Evolutionary conservation across 2,329 filamentous ascomycete genomes (phyloP).

Genomic region (Ascochyta koolunga): DNA sequence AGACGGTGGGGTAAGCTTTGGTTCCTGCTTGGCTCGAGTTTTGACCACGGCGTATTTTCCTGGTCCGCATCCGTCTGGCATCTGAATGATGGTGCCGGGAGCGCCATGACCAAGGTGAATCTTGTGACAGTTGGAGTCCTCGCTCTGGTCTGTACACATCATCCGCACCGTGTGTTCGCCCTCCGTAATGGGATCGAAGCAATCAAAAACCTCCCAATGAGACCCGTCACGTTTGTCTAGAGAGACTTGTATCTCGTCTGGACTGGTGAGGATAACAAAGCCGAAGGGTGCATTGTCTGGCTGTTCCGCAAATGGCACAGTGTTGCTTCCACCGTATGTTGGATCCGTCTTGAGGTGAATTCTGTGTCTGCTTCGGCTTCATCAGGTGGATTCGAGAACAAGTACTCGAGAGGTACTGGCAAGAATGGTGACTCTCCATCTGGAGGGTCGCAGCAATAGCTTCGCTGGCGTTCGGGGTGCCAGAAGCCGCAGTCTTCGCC

Average conservation of each 20-base stretch:
- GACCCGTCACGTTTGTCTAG: constrained; percentile 4
- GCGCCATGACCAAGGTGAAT: no score
- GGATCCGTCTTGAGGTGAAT: constrained; percentile 1
- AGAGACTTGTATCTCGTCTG: background rate
- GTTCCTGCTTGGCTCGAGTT: no score
- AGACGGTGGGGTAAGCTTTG: no score
- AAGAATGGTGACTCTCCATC: background rate
- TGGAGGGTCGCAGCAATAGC: background rate
- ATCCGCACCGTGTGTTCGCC: background rate
- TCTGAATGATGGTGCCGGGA: no score
- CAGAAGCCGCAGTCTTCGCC: background rate
- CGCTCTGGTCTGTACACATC: no score
- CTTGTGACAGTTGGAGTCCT: no score
- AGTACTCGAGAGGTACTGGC: background rate
- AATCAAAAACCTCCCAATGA: constrained; percentile 3
- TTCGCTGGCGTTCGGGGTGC: no score
- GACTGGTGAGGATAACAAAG: background rate
- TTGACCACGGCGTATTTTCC: no score
- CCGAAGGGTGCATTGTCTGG: background rate
- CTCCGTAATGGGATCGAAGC: background rate
- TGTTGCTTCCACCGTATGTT: background rate
- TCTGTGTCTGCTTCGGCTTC: background rate
- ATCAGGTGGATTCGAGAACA: background rate
- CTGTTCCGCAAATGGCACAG: no score
- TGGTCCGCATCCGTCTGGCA: no score